These are phyloP conservation scores for Inosperma sp. DNA, from an alignment of 768 basidiomycete genomes.

Conservation along the genomic window DNA sequence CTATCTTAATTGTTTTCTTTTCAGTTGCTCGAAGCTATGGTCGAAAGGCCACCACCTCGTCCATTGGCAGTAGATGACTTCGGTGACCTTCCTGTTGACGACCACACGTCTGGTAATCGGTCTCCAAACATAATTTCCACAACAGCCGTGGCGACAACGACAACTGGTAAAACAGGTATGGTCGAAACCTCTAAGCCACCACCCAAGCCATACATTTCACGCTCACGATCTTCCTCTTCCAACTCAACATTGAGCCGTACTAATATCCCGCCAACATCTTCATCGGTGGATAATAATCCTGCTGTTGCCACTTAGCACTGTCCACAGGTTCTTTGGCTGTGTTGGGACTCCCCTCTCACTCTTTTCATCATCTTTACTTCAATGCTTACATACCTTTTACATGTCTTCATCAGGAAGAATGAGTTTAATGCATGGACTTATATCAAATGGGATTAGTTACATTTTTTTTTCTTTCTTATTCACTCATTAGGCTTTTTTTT, in stretches of 20 bases:
- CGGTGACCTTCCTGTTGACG: conserved; percentile 24
- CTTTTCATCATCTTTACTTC: too few relatives aligned
- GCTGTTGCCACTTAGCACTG: too few relatives aligned
- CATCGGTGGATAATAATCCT: conserved; percentile 10
- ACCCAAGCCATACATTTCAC: conserved; percentile 58
- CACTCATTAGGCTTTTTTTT: too few relatives aligned
- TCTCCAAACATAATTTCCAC: conserved; percentile 20
- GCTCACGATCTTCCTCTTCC: conserved; percentile 49
- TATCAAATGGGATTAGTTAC: too few relatives aligned
- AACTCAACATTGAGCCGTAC: conserved; percentile 39
- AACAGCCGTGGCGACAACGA: too few relatives aligned
- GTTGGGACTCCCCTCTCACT: too few relatives aligned
- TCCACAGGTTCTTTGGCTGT: too few relatives aligned
- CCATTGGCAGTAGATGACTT: conserved; percentile 58
- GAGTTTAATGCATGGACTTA: too few relatives aligned
- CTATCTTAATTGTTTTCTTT: background rate
- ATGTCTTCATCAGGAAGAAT: too few relatives aligned
- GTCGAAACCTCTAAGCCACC: conserved; percentile 38
- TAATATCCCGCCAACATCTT: conserved; percentile 13
- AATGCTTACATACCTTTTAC: too few relatives aligned
- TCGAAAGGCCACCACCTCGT: conserved; percentile 78
- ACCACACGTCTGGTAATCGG: conserved; percentile 10
- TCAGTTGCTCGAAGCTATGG: conserved; percentile 80
- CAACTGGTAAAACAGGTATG: too few relatives aligned
- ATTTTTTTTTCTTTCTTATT: too few relatives aligned